Conservation (phyloP, 179 eudicot genomes). For the Dionaea muscipula region DNA sequence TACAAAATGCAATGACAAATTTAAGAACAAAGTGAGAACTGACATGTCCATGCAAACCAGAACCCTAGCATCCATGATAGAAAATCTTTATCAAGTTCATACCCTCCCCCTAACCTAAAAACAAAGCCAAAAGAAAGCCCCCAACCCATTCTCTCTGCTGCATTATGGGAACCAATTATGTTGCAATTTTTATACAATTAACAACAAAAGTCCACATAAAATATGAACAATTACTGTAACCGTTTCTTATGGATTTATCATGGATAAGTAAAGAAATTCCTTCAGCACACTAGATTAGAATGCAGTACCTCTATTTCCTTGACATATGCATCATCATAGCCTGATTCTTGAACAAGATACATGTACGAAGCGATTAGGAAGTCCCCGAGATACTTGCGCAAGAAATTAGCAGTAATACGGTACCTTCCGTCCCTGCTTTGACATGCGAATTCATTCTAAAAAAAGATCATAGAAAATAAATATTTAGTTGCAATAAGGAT, state of each 20-base stretch:
- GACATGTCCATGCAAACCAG: too few species aligned
- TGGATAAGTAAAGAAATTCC: too few species aligned
- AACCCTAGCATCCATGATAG: too few species aligned
- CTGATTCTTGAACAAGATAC: slow-evolving; percentile 58
- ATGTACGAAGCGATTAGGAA: slow-evolving; percentile 78
- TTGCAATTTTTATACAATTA: background rate
- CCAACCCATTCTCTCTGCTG: too few species aligned
- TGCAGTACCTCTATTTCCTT: slow-evolving; percentile 79
- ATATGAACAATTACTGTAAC: too few species aligned
- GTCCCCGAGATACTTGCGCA: slow-evolving; percentile 94
- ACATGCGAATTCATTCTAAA: slow-evolving; percentile 15
- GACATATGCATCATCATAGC: slow-evolving; percentile 54
- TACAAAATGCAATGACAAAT: too few species aligned
- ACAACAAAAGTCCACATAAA: too few species aligned
- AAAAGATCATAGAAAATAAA: background rate
- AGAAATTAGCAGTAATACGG: slow-evolving; percentile 39
- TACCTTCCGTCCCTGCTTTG: slow-evolving; percentile 63
- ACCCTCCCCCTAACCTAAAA: too few species aligned
- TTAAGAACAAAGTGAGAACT: too few species aligned
- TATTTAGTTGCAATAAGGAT: background rate
- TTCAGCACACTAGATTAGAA: background rate
- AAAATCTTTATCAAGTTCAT: too few species aligned
- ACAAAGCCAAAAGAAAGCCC: too few species aligned
- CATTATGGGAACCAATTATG: background rate
- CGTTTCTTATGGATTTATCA: too few species aligned